Conservation (phyloP, 495 filamentous ascomycete genomes). For the Hypoxylon fuscum region DNA sequence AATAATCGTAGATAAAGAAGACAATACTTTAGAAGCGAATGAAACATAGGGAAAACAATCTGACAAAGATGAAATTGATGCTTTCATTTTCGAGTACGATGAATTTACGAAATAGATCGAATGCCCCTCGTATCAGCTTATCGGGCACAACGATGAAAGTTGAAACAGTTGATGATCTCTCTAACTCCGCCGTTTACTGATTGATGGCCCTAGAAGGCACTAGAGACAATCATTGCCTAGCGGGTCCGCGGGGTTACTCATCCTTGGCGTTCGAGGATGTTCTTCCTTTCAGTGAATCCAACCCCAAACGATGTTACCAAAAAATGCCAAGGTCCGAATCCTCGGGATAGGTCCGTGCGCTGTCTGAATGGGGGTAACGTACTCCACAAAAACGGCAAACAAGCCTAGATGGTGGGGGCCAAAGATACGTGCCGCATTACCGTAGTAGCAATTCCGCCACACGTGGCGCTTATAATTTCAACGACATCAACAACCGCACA, state of each 20-base stretch:
- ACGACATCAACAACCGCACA: too few relatives aligned
- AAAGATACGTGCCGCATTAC: background rate
- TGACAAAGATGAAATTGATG: conserved; percentile 20
- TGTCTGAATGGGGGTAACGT: too few relatives aligned
- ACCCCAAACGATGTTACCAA: conserved; percentile 20
- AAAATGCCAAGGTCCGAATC: conserved; percentile 10
- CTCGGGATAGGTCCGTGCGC: conserved; percentile 27
- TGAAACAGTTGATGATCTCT: conserved; percentile 17
- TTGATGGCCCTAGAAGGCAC: background rate
- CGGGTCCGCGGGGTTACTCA: conserved; percentile 22
- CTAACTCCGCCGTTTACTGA: conserved; percentile 10
- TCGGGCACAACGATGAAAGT: conserved; percentile 30
- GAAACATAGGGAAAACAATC: conserved; percentile 1
- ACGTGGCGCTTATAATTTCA: too few relatives aligned
- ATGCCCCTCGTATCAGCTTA: conserved; percentile 12
- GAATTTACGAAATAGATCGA: background rate
- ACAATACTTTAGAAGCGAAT: background rate
- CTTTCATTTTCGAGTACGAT: conserved; percentile 15
- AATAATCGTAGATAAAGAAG: background rate
- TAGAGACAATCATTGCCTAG: conserved; percentile 15
- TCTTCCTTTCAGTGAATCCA: conserved; percentile 13
- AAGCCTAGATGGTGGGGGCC: background rate
- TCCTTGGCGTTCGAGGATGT: background rate
- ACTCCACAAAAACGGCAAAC: conserved; percentile 13
- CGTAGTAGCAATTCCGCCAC: too few relatives aligned